A percentile compares a stretch with the other conserved stretches of the same genome.
Conservation (phyloP, 2,329 filamentous ascomycete species). For the Trichoderma citrinoviride region DNA sequence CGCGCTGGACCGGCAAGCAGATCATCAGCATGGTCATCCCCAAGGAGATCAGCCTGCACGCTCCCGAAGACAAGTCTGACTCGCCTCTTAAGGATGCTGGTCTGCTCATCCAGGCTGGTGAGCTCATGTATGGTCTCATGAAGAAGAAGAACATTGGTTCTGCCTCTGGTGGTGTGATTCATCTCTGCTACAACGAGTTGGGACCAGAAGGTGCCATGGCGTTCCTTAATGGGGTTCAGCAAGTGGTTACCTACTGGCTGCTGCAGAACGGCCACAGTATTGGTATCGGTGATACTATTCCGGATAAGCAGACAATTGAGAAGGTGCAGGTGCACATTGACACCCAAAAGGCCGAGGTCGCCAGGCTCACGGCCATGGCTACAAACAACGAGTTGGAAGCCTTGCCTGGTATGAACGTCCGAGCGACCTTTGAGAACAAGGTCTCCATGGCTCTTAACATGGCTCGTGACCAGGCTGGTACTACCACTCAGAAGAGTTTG, state of each 20-base stretch:
- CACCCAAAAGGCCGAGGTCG: conserved; percentile 77
- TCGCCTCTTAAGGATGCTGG: conserved; percentile 72
- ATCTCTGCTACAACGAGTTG: conserved; percentile 94
- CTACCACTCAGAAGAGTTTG: conserved; percentile 82
- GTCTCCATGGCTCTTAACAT: conserved; percentile 92
- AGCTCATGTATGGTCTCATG: conserved; percentile 85
- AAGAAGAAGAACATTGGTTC: conserved; percentile 95
- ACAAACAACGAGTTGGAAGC: conserved; percentile 86
- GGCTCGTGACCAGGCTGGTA: conserved; percentile 95
- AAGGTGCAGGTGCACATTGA: conserved; percentile 82
- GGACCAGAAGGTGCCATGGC: conserved; percentile 81
- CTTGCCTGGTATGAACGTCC: conserved; percentile 96
- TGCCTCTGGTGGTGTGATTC: conserved; percentile 83
- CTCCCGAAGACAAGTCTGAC: conserved; percentile 60
- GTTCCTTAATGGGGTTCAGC: conserved; percentile 94
- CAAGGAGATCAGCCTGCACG: conserved; percentile 75
- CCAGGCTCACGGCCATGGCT: conserved; percentile 69
- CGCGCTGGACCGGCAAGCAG: conserved; percentile 98
- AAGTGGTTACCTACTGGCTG: conserved; percentile 96
- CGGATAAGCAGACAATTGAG: conserved; percentile 78
- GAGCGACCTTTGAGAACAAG: conserved; percentile 97
- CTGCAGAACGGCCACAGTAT: conserved; percentile 96
- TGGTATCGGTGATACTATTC: conserved; percentile 96
- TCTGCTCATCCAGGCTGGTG: conserved; percentile 77
- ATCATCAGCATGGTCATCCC: conserved; percentile 93